These are phyloP conservation scores for Aspergillus bombycis DNA, from an alignment of 2,329 filamentous ascomycete genomes.

Conservation along the genomic window DNA sequence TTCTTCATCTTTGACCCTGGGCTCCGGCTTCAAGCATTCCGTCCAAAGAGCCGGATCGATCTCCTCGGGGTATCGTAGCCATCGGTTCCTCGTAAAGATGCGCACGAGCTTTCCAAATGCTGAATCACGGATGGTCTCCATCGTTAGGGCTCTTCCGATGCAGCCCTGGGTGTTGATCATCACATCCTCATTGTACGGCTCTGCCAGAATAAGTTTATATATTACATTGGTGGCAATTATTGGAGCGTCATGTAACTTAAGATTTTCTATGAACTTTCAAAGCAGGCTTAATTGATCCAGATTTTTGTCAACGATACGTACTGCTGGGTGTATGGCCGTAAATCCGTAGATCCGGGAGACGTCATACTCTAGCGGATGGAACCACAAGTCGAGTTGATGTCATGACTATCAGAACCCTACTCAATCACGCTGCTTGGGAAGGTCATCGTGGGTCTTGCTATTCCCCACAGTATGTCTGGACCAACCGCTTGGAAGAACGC, in stretches of 20 bases:
- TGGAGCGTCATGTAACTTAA: background rate
- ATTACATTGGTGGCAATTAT: background rate
- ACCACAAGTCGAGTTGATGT: background rate
- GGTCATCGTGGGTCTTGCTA: background rate
- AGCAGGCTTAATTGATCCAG: background rate
- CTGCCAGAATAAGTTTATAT: background rate
- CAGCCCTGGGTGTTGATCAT: background rate
- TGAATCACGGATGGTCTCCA: conserved; percentile 24
- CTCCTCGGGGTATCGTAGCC: conserved; percentile 25
- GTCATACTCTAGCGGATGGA: background rate
- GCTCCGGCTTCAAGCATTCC: conserved; percentile 18
- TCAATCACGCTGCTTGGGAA: background rate
- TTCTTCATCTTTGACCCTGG: conserved; percentile 12
- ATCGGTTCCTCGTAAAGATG: conserved; percentile 14
- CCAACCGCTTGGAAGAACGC: background rate
- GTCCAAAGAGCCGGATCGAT: conserved; percentile 16
- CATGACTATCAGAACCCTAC: background rate
- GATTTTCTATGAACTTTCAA: background rate
- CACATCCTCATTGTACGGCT: background rate
- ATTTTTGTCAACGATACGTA: background rate
- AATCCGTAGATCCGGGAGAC: background rate
- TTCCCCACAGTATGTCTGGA: background rate
- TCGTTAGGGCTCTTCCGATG: background rate
- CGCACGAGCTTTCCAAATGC: conserved; percentile 27
- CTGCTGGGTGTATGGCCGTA: background rate